phyloP scores from a whole-genome alignment of 768 basidiomycete genomes.

The Hortiboletus campestris region DNA sequence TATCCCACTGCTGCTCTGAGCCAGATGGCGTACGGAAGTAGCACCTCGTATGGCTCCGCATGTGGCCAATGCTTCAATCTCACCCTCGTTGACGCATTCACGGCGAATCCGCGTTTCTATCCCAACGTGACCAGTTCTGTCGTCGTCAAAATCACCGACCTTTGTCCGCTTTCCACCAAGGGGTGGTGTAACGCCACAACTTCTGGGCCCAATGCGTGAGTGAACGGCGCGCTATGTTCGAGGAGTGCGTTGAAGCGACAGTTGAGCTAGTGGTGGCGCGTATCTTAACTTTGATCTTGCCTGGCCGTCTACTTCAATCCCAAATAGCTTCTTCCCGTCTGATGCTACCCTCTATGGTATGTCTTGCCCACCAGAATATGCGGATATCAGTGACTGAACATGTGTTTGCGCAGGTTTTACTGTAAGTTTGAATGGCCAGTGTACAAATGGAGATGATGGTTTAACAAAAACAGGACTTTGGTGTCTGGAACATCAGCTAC shows the following conservation, averaged over 20 bases:
- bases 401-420: conserved; percentile 35
- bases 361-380: conserved; percentile 5
- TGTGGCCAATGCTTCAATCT: conserved; percentile 82
- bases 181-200: conserved; percentile 75
- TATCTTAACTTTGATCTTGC: conserved; percentile 83
- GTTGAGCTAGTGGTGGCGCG: conserved; percentile 52
- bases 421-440: conserved; percentile 24
- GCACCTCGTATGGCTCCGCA: conserved; percentile 64
- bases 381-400: conserved; percentile 30
- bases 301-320: conserved; percentile 70
- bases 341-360: conserved; percentile 62
- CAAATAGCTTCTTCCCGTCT: conserved; percentile 72
- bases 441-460: neutral
- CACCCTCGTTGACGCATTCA: conserved; percentile 67
- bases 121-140: conserved; percentile 59
- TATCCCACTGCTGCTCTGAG: conserved; percentile 81
- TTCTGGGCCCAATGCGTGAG: conserved; percentile 62
- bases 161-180: conserved; percentile 61
- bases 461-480: conserved; percentile 60
- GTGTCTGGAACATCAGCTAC: conserved; percentile 83
- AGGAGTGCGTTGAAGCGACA: neutral
- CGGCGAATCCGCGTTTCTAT: conserved; percentile 65
- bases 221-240: neutral
- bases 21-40: conserved; percentile 78
- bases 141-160: conserved; percentile 76